These are phyloP conservation scores for Phytophthora lateralis DNA, from an alignment of 352 stramenopile species.

Conservation along the genomic window DNA sequence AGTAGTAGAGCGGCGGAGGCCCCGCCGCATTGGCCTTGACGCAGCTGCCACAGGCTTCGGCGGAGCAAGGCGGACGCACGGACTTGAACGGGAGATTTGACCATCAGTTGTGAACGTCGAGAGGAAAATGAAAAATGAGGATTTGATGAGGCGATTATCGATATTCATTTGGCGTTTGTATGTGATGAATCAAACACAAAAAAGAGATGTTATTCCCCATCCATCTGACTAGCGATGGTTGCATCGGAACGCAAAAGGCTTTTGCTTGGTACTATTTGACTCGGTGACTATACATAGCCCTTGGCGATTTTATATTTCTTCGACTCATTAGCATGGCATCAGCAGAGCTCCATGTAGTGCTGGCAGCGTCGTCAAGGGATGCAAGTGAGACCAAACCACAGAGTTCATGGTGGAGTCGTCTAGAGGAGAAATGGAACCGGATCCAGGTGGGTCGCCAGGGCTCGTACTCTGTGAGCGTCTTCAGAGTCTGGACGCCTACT, in stretches of 20 bases:
- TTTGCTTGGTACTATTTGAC: too few species aligned
- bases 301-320: too few species aligned
- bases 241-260: too few species aligned
- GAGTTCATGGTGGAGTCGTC: not conserved
- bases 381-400: not conserved
- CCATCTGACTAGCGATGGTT: too few species aligned
- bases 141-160: not conserved
- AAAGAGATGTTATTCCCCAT: too few species aligned
- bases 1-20: slow-evolving; percentile 16
- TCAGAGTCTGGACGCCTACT: not conserved
- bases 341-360: too few species aligned
- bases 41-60: slow-evolving; percentile 31
- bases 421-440: not conserved
- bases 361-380: not conserved
- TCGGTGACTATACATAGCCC: too few species aligned
- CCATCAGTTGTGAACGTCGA: slow-evolving; percentile 7
- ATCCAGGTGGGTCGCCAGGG: not conserved
- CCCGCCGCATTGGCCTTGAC: slow-evolving; percentile 18
- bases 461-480: not conserved
- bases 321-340: too few species aligned
- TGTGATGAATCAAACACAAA: too few species aligned
- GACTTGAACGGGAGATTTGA: slow-evolving; percentile 21
- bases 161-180: not conserved
- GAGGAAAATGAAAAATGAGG: not conserved
- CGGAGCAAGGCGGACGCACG: slow-evolving; percentile 30